A percentile compares a stretch with the other conserved stretches of the same genome.
Conservation (phyloP, 208 protist genomes). For the Strigomonas culicis region DNA sequence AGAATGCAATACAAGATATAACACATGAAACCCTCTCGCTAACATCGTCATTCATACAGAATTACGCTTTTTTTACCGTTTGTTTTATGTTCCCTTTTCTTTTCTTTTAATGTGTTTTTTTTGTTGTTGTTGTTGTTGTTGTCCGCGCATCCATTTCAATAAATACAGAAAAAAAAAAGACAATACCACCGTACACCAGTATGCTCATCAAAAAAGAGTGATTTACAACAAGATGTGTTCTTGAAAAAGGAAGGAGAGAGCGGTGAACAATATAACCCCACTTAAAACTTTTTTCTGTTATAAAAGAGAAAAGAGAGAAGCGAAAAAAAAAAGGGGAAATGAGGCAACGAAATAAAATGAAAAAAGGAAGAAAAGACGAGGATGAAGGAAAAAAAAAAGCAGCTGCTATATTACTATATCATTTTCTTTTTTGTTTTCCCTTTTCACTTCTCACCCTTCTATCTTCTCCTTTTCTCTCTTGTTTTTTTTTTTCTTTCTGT, state of each 20-base stretch:
- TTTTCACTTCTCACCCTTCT: no score
- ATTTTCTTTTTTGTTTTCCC: not conserved
- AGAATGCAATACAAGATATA: not conserved
- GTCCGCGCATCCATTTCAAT: not conserved
- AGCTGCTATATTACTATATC: not conserved
- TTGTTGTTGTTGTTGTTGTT: not conserved
- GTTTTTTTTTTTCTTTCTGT: no score
- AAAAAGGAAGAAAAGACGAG: not conserved
- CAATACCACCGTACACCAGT: not conserved
- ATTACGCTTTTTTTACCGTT: not conserved
- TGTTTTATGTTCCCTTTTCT: not conserved
- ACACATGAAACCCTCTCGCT: not conserved
- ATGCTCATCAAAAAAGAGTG: not conserved
- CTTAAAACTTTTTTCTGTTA: not conserved
- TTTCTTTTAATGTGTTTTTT: not conserved
- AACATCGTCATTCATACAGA: not conserved
- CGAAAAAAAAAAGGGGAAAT: not conserved
- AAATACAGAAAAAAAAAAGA: not conserved
- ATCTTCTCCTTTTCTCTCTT: not conserved
- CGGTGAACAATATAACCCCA: not conserved
- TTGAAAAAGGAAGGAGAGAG: not conserved
- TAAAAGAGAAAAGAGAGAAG: not conserved
- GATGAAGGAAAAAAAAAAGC: not conserved
- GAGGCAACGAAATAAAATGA: not conserved
- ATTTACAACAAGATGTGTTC: not conserved